These are phyloP conservation scores for Neurospora pannonica DNA, from an alignment of 495 filamentous ascomycete species.

Conservation along the genomic window DNA sequence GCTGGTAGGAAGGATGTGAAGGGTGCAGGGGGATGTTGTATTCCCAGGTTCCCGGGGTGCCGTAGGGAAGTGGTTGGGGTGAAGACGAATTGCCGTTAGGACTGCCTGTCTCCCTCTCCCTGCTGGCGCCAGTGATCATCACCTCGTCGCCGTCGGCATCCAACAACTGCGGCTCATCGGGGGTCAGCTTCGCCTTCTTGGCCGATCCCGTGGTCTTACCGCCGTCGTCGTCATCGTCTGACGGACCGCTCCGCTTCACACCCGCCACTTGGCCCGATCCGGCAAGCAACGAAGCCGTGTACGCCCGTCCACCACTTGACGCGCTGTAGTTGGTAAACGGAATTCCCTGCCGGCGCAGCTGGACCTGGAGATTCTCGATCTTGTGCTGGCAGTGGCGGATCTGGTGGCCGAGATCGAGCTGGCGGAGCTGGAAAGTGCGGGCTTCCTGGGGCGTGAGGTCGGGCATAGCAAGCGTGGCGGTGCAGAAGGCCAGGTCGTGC, in stretches of 20 bases:
- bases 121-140: not conserved
- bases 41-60: not conserved
- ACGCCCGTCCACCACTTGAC: not conserved
- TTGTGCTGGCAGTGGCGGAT: constrained; percentile 32
- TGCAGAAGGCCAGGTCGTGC: constrained; percentile 30
- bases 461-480: constrained; percentile 17
- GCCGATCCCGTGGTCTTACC: not conserved
- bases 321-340: not conserved
- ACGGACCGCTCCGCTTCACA: not conserved
- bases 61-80: not conserved
- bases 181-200: not conserved
- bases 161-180: not conserved
- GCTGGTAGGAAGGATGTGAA: not conserved
- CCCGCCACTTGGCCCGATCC: not conserved
- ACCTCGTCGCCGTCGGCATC: not conserved
- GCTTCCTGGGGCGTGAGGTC: constrained; percentile 34
- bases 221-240: not conserved
- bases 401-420: constrained; percentile 32
- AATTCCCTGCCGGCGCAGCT: constrained; percentile 5
- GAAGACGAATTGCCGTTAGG: not conserved
- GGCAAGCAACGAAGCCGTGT: not conserved
- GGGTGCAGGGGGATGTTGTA: not conserved
- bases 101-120: not conserved
- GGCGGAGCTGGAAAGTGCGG: constrained; percentile 30
- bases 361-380: constrained; percentile 23